These are phyloP conservation scores for Cutaneotrichosporon sp. DNA, from an alignment of 1,284 basidiomycete genomes.

Conservation along the genomic window DNA sequence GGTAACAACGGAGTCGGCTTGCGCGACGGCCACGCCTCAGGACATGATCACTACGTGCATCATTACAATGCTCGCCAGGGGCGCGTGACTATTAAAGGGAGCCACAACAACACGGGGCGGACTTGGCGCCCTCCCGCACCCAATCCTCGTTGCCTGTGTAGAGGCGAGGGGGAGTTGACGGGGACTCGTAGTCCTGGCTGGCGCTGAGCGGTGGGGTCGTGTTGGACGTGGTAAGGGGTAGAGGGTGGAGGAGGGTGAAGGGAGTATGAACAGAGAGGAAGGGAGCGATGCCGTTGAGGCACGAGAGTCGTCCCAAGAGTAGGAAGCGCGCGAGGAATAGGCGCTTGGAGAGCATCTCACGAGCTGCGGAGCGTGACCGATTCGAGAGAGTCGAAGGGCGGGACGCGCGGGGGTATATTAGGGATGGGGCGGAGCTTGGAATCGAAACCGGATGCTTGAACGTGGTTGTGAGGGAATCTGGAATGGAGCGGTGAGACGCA, in stretches of 20 bases:
- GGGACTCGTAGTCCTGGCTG: slow-evolving; percentile 31
- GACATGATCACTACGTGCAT: slow-evolving; percentile 14
- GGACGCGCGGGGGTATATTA: slow-evolving; percentile 10
- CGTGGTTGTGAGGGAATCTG: neutral
- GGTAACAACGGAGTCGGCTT: no score
- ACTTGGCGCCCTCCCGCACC: slow-evolving; percentile 45
- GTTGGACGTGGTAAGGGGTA: slow-evolving; percentile 14
- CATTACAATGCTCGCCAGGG: slow-evolving; percentile 10
- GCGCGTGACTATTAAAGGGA: slow-evolving; percentile 11
- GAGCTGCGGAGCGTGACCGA: slow-evolving; percentile 8
- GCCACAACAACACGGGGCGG: slow-evolving; percentile 7
- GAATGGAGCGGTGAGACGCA: slow-evolving; percentile 7
- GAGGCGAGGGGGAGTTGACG: slow-evolving; percentile 32
- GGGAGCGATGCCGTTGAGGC: slow-evolving; percentile 8
- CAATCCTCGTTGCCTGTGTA: slow-evolving; percentile 29
- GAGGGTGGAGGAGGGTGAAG: slow-evolving; percentile 13
- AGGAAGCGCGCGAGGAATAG: slow-evolving; percentile 2
- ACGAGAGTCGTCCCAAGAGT: neutral
- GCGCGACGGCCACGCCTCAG: neutral
- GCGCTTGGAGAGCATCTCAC: slow-evolving; percentile 9
- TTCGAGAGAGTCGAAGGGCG: slow-evolving; percentile 9
- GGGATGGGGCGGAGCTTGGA: neutral
- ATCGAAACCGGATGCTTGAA: slow-evolving; percentile 2
- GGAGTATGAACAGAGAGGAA: slow-evolving; percentile 2
- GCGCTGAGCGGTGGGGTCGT: slow-evolving; percentile 19